Conservation (phyloP, 371 early-diverging fungal genomes). For the Apophysomyces elegans region DNA sequence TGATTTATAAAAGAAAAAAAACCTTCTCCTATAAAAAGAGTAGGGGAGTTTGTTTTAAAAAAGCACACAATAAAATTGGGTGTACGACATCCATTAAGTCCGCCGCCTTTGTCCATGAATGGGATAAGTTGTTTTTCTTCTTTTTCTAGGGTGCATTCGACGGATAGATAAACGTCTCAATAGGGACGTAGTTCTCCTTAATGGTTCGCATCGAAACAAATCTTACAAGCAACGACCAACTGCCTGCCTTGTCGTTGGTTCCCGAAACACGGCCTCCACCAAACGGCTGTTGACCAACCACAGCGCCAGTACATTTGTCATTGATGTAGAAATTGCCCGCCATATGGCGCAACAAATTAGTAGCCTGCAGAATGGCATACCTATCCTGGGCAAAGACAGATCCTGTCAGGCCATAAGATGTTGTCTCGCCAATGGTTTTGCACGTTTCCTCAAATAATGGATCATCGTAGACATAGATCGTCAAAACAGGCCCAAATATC, state of each 20-base stretch:
- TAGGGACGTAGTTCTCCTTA: constrained; percentile 94
- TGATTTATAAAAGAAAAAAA: no score
- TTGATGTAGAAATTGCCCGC: constrained; percentile 99
- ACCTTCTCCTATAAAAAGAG: no score
- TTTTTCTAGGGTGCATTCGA: constrained; percentile 65
- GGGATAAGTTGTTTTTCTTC: background rate
- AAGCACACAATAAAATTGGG: background rate
- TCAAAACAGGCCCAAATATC: constrained; percentile 97
- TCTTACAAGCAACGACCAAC: constrained; percentile 62
- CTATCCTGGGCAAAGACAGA: constrained; percentile 90
- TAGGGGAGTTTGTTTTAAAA: no score
- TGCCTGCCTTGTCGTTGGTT: constrained; percentile 98
- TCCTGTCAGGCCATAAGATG: constrained; percentile 91
- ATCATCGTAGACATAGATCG: constrained; percentile 90
- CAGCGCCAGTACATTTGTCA: constrained; percentile 98
- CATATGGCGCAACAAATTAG: constrained; percentile 82
- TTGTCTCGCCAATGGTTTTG: constrained; percentile 79
- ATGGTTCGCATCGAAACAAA: constrained; percentile 95
- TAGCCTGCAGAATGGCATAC: constrained; percentile 71
- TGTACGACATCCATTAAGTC: constrained; percentile 9
- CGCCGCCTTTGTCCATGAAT: background rate
- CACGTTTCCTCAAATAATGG: constrained; percentile 76
- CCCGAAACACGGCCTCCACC: constrained; percentile 96
- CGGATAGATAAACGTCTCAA: constrained; percentile 81
- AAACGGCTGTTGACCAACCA: constrained; percentile 98